A percentile compares a stretch with the other conserved stretches of the same genome.
Evolutionary conservation across 139 green algal species (phyloP).

Genomic region (Zygnema circumcarinatum): DNA sequence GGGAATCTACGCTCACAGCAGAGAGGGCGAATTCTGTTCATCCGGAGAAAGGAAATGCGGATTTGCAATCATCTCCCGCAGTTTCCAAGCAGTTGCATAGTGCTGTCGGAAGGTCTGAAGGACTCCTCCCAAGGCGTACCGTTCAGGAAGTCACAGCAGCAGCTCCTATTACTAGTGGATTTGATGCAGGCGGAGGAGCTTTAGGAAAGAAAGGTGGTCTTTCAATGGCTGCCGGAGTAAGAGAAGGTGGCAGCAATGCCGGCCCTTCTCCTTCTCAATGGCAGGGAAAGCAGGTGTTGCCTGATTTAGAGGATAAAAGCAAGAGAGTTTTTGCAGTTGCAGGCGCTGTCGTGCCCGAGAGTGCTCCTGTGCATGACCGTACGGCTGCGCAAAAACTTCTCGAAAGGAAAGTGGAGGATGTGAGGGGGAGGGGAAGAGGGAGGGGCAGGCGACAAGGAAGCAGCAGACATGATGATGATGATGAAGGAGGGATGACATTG

Average conservation of each 20-base stretch:
- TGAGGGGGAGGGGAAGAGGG: conserved; percentile 11
- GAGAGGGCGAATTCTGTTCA: neutral
- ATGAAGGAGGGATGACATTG: conserved; percentile 10
- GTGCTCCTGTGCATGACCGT: neutral
- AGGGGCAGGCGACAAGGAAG: neutral
- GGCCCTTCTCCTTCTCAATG: neutral
- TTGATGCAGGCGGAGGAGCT: neutral
- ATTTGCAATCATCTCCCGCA: too few relatives aligned
- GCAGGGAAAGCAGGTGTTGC: neutral
- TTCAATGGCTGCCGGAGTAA: neutral
- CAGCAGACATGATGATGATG: neutral
- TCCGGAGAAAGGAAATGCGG: neutral
- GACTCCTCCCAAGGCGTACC: neutral
- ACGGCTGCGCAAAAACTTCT: neutral
- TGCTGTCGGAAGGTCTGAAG: neutral
- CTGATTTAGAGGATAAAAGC: neutral
- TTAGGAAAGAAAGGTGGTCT: neutral
- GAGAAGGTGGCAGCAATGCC: neutral
- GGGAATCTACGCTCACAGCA: neutral
- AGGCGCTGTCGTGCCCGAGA: neutral
- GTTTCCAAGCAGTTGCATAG: neutral
- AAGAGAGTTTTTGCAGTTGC: neutral
- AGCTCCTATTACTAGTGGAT: neutral
- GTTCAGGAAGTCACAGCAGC: neutral
- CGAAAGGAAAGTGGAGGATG: neutral